Evolutionary conservation across 2,329 filamentous ascomycete genomes (phyloP).

Genomic region (Arthroderma sp.): DNA sequence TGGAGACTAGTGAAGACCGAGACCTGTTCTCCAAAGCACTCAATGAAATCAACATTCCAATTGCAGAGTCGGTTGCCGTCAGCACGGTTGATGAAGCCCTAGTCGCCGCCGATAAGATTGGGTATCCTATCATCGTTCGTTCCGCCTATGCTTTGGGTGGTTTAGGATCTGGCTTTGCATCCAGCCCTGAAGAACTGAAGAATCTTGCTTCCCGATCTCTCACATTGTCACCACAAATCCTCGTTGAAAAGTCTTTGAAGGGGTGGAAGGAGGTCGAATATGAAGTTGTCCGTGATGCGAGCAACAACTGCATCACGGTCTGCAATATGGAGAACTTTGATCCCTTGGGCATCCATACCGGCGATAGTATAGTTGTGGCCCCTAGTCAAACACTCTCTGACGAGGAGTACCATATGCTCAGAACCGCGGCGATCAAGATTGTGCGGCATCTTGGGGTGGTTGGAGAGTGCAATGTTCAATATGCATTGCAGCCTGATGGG

Average conservation of each 20-base stretch:
- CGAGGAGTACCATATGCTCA: slow-evolving; percentile 99
- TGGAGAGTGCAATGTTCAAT: slow-evolving; percentile 97
- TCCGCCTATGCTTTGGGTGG: slow-evolving; percentile 94
- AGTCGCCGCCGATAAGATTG: slow-evolving; percentile 70
- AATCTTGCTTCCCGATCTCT: slow-evolving; percentile 87
- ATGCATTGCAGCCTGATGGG: slow-evolving; percentile 89
- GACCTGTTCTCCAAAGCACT: slow-evolving; percentile 92
- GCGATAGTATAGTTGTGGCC: slow-evolving; percentile 96
- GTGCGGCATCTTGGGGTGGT: slow-evolving; percentile 93
- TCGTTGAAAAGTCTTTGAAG: slow-evolving; percentile 97
- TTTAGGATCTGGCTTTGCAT: slow-evolving; percentile 89
- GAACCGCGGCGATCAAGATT: slow-evolving; percentile 94
- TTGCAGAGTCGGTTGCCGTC: slow-evolving; percentile 90
- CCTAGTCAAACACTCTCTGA: slow-evolving; percentile 94
- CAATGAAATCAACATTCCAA: slow-evolving; percentile 94
- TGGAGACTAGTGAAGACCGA: slow-evolving; percentile 90
- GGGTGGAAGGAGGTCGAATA: slow-evolving; percentile 99
- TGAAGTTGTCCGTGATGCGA: slow-evolving; percentile 90
- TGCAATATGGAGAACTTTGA: slow-evolving; percentile 99
- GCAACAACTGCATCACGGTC: slow-evolving; percentile 98
- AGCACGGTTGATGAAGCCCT: slow-evolving; percentile 84
- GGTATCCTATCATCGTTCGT: slow-evolving; percentile 95
- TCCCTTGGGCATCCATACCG: slow-evolving; percentile 91
- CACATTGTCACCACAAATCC: slow-evolving; percentile 85
- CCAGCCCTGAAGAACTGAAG: slow-evolving; percentile 83